A percentile compares a stretch with the other conserved stretches of the same genome.
These are phyloP conservation scores for Waltergamsia citrina DNA, from an alignment of 2,329 filamentous ascomycete species.

Conservation along the genomic window DNA sequence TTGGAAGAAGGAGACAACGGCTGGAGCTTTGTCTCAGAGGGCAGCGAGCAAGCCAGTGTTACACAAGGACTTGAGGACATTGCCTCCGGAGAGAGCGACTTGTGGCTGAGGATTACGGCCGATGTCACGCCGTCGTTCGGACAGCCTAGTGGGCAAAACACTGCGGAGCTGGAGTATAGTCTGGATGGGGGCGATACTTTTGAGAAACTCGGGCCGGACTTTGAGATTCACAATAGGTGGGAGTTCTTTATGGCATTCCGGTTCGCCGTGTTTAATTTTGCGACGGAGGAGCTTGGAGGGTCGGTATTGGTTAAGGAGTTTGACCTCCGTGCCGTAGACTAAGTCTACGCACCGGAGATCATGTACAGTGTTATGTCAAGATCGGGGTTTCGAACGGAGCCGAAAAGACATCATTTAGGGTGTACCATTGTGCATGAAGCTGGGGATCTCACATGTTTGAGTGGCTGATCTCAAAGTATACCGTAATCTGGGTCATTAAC, in stretches of 20 bases:
- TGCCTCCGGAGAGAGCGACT: constrained; percentile 4
- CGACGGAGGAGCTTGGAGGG: constrained; percentile 21
- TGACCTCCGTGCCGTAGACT: too few relatives aligned
- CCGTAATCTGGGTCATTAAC: too few relatives aligned
- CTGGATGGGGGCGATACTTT: constrained; percentile 29
- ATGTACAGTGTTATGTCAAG: too few relatives aligned
- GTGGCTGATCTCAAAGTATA: too few relatives aligned
- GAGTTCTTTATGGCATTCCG: constrained; percentile 37
- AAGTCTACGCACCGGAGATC: too few relatives aligned
- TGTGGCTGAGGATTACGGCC: constrained; percentile 13
- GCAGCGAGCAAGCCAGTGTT: neutral
- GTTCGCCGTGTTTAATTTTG: constrained; percentile 39
- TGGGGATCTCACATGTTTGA: too few relatives aligned
- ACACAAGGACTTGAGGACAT: constrained; percentile 2
- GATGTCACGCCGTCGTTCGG: constrained; percentile 9
- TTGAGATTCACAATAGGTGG: constrained; percentile 28
- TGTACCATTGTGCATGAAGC: too few relatives aligned
- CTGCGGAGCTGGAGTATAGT: constrained; percentile 25
- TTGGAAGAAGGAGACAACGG: constrained; percentile 11
- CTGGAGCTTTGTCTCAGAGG: constrained; percentile 2
- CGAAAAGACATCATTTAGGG: too few relatives aligned
- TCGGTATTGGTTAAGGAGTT: constrained; percentile 8
- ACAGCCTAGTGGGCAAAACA: constrained; percentile 11
- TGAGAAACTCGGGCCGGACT: constrained; percentile 20
- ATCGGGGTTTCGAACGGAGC: too few relatives aligned